Evolutionary conservation across 495 filamentous ascomycete species (phyloP).

Genomic region (Penicillium malachiteum): DNA sequence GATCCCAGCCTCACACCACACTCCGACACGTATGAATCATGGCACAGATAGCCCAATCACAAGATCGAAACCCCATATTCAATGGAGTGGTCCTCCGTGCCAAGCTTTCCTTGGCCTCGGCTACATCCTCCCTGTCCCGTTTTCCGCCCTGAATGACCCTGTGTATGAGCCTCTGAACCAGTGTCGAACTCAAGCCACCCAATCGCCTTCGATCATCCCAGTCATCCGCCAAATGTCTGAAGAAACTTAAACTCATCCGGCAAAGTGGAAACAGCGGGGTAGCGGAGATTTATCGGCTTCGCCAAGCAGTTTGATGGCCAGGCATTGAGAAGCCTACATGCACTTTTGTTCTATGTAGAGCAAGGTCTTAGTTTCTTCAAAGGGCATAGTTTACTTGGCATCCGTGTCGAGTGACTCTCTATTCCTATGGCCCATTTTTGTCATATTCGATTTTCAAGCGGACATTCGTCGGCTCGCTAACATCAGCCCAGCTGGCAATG

Average conservation of each 20-base stretch:
- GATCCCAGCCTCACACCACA: too few species aligned
- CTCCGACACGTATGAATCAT: too few species aligned
- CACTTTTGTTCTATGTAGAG: not conserved
- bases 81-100: too few species aligned
- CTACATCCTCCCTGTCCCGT: too few species aligned
- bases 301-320: not conserved
- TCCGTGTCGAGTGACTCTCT: not conserved
- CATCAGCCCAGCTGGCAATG: not conserved
- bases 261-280: not conserved
- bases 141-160: too few species aligned
- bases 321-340: not conserved
- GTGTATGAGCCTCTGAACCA: too few species aligned
- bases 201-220: too few species aligned
- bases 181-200: too few species aligned
- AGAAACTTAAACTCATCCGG: not conserved
- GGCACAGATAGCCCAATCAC: too few species aligned
- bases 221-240: too few species aligned
- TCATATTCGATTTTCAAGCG: not conserved
- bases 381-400: not conserved
- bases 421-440: not conserved
- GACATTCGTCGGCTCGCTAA: not conserved
- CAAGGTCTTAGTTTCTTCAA: not conserved
- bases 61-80: too few species aligned
- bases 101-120: too few species aligned
- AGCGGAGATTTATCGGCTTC: slow-evolving; percentile 6